Conservation (phyloP, 768 basidiomycete species). For the Lactifluus pinguis region DNA sequence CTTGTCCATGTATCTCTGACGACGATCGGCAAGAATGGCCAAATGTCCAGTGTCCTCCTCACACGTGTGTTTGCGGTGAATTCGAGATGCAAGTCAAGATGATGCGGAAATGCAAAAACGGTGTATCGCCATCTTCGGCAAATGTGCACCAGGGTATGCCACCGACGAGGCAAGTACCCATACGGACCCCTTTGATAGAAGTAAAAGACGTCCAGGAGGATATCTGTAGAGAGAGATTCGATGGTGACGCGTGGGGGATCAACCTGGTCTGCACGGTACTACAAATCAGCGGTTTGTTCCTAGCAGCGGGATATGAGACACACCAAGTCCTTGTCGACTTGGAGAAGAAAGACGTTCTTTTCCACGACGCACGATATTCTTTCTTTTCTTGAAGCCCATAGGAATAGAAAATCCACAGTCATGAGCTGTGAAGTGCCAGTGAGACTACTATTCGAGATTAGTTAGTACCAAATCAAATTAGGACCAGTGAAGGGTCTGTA, state of each 20-base stretch:
- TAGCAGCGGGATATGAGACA: too few relatives aligned
- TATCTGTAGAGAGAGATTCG: background rate
- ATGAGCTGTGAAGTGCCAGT: too few relatives aligned
- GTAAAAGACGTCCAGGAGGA: background rate
- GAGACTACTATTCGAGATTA: too few relatives aligned
- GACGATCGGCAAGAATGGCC: background rate
- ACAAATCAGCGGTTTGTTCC: background rate
- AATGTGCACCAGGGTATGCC: background rate
- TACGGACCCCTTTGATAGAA: background rate
- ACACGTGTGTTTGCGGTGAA: background rate
- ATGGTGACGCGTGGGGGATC: background rate
- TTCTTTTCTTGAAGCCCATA: too few relatives aligned
- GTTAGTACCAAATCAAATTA: too few relatives aligned
- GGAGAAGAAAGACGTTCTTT: too few relatives aligned
- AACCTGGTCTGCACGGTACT: background rate
- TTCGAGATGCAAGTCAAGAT: background rate
- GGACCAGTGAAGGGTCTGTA: too few relatives aligned
- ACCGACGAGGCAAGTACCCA: background rate
- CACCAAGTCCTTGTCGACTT: too few relatives aligned
- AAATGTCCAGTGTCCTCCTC: background rate
- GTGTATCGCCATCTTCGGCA: background rate
- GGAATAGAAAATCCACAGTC: too few relatives aligned
- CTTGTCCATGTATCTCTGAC: too few relatives aligned
- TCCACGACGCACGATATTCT: too few relatives aligned
- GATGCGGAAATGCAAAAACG: background rate